These are phyloP conservation scores for Fonsecaea pugnacius DNA, from an alignment of 2,329 filamentous ascomycete genomes.

Conservation along the genomic window DNA sequence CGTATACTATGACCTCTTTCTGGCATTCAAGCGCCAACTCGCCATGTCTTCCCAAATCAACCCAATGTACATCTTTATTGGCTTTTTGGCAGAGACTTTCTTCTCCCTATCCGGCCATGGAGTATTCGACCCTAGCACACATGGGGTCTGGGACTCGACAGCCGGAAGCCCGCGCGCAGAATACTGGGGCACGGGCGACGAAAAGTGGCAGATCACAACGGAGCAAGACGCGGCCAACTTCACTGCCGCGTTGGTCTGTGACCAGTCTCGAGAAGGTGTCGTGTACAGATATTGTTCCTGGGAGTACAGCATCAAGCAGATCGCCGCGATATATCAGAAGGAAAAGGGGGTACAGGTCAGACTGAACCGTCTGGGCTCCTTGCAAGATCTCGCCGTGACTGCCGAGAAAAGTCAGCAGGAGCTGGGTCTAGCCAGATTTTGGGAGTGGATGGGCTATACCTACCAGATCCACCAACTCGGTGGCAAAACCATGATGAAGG, in stretches of 20 bases:
- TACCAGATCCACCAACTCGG: slow-evolving; percentile 14
- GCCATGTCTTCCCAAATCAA: slow-evolving; percentile 12
- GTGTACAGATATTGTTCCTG: slow-evolving; percentile 14
- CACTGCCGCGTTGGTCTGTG: slow-evolving; percentile 4
- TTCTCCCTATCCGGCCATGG: slow-evolving; percentile 10
- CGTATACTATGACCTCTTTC: slow-evolving; percentile 14
- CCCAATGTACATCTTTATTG: slow-evolving; percentile 12
- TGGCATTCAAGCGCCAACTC: slow-evolving; percentile 9
- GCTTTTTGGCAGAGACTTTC: slow-evolving; percentile 10
- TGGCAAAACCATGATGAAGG: slow-evolving; percentile 7
- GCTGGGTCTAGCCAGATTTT: slow-evolving; percentile 11
- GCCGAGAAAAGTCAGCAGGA: slow-evolving; percentile 4
- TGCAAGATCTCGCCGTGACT: neutral
- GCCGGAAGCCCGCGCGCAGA: neutral
- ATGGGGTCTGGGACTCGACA: slow-evolving; percentile 8
- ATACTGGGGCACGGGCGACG: slow-evolving; percentile 13
- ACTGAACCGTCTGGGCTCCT: neutral
- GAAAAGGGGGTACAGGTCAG: neutral
- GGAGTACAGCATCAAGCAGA: slow-evolving; percentile 14
- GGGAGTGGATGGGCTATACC: slow-evolving; percentile 15
- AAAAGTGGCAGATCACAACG: slow-evolving; percentile 18
- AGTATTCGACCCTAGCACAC: slow-evolving; percentile 12
- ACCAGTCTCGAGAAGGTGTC: neutral
- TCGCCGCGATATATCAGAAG: slow-evolving; percentile 9
- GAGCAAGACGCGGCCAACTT: slow-evolving; percentile 14